These are phyloP conservation scores for Peronospora farinosa DNA, from an alignment of 352 stramenopile genomes.

Conservation along the genomic window DNA sequence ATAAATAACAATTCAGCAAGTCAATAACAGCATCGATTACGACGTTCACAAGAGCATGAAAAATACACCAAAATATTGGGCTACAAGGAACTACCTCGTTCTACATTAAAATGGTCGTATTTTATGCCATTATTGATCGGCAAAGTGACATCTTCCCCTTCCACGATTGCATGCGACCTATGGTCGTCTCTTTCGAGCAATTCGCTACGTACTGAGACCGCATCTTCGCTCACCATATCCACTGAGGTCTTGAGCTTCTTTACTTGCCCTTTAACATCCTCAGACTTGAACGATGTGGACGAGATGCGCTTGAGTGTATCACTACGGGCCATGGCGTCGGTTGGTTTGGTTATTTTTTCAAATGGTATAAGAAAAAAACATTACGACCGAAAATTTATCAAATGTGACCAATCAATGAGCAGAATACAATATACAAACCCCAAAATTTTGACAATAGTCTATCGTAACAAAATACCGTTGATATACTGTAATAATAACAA, in stretches of 20 bases:
- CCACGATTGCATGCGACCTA: slow-evolving; percentile 1
- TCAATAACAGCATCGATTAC: slow-evolving; percentile 4
- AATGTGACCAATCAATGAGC: slow-evolving; percentile 8
- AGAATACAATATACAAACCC: not conserved
- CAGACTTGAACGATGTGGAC: slow-evolving; percentile 15
- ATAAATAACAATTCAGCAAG: slow-evolving; percentile 20
- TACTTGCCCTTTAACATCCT: slow-evolving; percentile 5
- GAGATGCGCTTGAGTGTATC: slow-evolving; percentile 20
- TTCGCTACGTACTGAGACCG: slow-evolving; percentile 3
- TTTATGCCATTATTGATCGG: slow-evolving; percentile 1
- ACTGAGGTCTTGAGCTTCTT: slow-evolving; percentile 23
- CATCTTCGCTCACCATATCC: slow-evolving; percentile 1
- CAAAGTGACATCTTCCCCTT: slow-evolving; percentile 18
- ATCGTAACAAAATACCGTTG: too few relatives aligned
- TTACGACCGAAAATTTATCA: too few relatives aligned
- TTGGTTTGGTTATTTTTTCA: slow-evolving; percentile 12
- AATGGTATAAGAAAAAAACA: slow-evolving; percentile 16
- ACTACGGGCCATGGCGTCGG: slow-evolving; percentile 18
- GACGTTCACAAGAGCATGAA: slow-evolving; percentile 9
- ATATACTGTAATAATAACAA: too few relatives aligned
- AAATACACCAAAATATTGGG: slow-evolving; percentile 1
- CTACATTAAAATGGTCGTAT: not conserved
- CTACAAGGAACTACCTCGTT: slow-evolving; percentile 11
- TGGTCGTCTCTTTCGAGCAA: slow-evolving; percentile 11
- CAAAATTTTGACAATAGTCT: not conserved